Conservation (phyloP, 2,329 filamentous ascomycete genomes). For the Fusarium sp. region DNA sequence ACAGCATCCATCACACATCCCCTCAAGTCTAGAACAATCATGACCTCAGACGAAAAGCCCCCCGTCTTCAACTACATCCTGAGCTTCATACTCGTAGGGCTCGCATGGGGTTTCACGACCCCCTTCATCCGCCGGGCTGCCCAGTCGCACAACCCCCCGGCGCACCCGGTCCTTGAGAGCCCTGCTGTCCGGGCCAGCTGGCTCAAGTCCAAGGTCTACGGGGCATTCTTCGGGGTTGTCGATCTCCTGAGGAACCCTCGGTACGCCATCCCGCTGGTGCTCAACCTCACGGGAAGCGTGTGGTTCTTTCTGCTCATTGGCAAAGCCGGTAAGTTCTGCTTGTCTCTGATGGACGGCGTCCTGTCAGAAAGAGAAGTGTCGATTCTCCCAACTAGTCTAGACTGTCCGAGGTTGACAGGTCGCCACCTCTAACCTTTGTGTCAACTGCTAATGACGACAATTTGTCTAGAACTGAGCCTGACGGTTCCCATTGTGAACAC, state of each 20-base stretch:
- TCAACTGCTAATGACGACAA: conserved; percentile 27
- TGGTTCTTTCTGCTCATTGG: conserved; percentile 98
- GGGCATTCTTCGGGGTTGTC: conserved; percentile 74
- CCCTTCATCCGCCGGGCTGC: conserved; percentile 91
- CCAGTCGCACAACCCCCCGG: conserved; percentile 71
- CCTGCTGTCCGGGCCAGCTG: conserved; percentile 63
- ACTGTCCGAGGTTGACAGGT: conserved; percentile 23
- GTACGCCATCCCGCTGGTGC: conserved; percentile 82
- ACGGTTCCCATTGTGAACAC: conserved; percentile 97
- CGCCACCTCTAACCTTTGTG: conserved; percentile 6
- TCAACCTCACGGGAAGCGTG: conserved; percentile 91
- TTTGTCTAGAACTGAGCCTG: conserved; percentile 76
- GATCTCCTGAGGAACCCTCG: conserved; percentile 81
- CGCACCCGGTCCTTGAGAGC: conserved; percentile 62
- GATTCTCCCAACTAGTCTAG: conserved; percentile 22
- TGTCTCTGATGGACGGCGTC: conserved; percentile 5
- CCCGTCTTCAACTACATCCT: conserved; percentile 80
- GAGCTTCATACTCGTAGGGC: conserved; percentile 87
- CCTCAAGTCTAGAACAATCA: conserved; percentile 6
- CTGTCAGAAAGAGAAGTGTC: conserved; percentile 11
- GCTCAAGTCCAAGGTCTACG: conserved; percentile 68
- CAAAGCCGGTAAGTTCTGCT: conserved; percentile 73
- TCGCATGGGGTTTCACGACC: conserved; percentile 93
- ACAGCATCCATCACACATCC: neutral
- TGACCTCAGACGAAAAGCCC: conserved; percentile 49